Conservation (phyloP, 1,284 basidiomycete species). For the Ceratorhiza oryzae-sativae region DNA sequence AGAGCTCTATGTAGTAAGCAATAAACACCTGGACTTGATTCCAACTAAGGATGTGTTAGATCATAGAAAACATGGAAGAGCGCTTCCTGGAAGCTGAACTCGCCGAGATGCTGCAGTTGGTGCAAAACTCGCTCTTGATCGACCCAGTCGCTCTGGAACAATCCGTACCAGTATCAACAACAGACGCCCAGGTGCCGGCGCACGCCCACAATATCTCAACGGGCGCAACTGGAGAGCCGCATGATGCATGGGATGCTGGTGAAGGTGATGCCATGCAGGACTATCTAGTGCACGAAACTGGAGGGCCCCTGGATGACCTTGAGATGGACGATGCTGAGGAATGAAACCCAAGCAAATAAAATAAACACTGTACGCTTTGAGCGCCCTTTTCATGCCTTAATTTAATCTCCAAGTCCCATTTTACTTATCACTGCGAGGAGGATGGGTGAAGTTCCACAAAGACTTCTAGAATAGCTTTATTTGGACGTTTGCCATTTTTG, state of each 20-base stretch:
- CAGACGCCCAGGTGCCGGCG: neutral
- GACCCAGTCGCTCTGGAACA: neutral
- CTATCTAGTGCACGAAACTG: conserved; percentile 33
- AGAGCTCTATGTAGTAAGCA: conserved; percentile 86
- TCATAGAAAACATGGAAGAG: conserved; percentile 89
- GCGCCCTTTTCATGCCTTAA: too few species aligned
- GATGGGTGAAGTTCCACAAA: too few species aligned
- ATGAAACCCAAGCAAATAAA: too few species aligned
- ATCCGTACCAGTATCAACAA: neutral
- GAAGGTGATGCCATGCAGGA: conserved; percentile 31
- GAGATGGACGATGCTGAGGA: conserved; percentile 39
- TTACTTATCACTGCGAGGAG: too few species aligned
- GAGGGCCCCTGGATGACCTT: conserved; percentile 30
- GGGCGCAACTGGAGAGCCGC: conserved; percentile 67
- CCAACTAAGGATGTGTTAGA: conserved; percentile 56
- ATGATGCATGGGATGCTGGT: conserved; percentile 6
- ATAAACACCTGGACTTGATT: neutral
- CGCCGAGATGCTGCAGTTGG: conserved; percentile 68
- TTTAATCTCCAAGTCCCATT: too few species aligned
- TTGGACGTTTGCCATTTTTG: too few species aligned
- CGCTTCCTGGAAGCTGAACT: conserved; percentile 72
- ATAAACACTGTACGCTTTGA: too few species aligned
- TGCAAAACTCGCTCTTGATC: conserved; percentile 49
- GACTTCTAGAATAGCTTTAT: too few species aligned
- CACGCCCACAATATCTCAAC: conserved; percentile 62